These are phyloP conservation scores for Kalanchoe fedtschenkoi DNA, from an alignment of 164 flowering plant genomes.

Conservation along the genomic window DNA sequence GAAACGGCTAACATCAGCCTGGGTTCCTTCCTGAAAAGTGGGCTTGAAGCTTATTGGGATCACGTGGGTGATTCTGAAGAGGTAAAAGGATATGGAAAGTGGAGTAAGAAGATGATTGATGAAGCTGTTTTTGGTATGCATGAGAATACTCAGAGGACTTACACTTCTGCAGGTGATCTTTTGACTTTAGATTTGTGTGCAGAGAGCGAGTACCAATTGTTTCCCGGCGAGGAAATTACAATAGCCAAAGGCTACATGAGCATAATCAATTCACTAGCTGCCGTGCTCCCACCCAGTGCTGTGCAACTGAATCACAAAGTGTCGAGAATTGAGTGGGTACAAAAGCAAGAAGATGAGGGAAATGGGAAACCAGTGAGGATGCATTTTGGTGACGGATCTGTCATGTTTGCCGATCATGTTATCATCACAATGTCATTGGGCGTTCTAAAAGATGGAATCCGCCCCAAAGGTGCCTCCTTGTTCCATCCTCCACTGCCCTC, in stretches of 20 bases:
- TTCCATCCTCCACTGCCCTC: conserved; percentile 72
- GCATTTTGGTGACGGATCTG: conserved; percentile 61
- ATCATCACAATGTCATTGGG: conserved; percentile 87
- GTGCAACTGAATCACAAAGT: conserved; percentile 60
- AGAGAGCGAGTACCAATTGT: conserved; percentile 74
- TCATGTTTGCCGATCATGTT: conserved; percentile 69
- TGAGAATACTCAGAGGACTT: conserved; percentile 77
- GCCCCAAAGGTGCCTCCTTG: conserved; percentile 32
- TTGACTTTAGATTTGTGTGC: conserved; percentile 52
- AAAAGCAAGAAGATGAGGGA: conserved; percentile 16
- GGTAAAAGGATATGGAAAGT: conserved; percentile 19
- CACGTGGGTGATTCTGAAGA: conserved; percentile 17
- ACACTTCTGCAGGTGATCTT: conserved; percentile 79
- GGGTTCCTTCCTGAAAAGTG: conserved; percentile 54
- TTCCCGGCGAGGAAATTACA: conserved; percentile 87
- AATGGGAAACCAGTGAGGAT: conserved; percentile 61
- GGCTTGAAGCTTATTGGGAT: conserved; percentile 47
- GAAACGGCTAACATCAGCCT: conserved; percentile 27
- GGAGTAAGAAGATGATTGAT: conserved; percentile 39
- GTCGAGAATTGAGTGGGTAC: conserved; percentile 55
- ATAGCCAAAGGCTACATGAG: conserved; percentile 79
- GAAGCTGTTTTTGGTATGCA: conserved; percentile 62
- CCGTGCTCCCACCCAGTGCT: conserved; percentile 54
- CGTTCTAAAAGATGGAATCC: conserved; percentile 64
- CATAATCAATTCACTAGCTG: conserved; percentile 52